Percentiles rank a stretch among this genome's conserved stretches.
These are phyloP conservation scores for Tulasnella sp. DNA, from an alignment of 768 basidiomycete genomes.

Conservation along the genomic window DNA sequence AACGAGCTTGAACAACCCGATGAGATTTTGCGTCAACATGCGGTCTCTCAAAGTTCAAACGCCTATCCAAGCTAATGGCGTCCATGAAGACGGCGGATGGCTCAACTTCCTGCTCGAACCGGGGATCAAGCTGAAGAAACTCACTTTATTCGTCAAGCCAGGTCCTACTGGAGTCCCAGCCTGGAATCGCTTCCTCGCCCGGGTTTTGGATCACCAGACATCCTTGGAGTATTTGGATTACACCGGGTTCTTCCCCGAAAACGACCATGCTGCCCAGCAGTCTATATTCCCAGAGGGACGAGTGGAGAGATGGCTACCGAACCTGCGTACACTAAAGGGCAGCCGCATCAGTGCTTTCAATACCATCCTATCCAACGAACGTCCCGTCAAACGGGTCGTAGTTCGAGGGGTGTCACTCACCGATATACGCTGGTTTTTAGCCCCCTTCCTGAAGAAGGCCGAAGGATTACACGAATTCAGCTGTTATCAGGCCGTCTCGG, in stretches of 20 bases:
- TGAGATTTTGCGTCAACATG: background rate
- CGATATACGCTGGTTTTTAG: background rate
- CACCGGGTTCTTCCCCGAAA: background rate
- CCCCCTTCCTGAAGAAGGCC: background rate
- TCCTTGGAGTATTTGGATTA: background rate
- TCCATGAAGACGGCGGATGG: background rate
- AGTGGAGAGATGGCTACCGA: background rate
- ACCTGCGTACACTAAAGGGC: background rate
- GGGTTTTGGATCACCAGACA: background rate
- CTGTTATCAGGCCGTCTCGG: background rate
- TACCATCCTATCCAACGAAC: background rate
- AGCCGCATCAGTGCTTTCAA: background rate
- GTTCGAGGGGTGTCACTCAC: background rate
- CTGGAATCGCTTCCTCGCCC: background rate
- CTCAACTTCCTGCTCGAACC: background rate
- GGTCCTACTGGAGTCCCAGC: too few relatives aligned
- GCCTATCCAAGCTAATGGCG: background rate
- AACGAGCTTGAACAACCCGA: background rate
- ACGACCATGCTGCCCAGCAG: background rate
- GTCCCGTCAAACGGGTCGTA: background rate
- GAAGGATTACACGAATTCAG: background rate
- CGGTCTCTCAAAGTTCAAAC: background rate
- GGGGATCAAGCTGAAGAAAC: background rate
- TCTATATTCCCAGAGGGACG: background rate
- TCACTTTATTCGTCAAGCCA: background rate